A percentile compares a stretch with the other conserved stretches of the same genome.
phyloP scores from a whole-genome alignment of 495 filamentous ascomycete genomes.

The Amniculicola lignicola region DNA sequence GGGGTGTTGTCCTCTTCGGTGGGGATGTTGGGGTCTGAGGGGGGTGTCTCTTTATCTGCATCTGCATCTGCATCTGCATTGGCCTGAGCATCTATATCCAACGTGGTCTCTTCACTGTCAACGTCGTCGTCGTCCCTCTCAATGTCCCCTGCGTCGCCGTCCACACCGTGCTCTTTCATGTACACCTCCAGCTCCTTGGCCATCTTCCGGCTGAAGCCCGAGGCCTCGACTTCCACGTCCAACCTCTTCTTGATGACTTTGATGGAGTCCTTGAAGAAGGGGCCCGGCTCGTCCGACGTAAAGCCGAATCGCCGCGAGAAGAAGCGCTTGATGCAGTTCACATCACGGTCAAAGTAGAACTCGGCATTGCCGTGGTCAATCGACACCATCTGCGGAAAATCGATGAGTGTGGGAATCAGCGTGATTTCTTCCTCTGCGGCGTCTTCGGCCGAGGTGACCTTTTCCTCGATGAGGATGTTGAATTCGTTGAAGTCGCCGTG shows the following conservation, averaged over 20 bases:
- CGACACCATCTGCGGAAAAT: constrained; percentile 98
- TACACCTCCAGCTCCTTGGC: constrained; percentile 87
- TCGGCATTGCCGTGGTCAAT: constrained; percentile 88
- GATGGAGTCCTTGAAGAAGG: constrained; percentile 77
- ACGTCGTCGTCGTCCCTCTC: constrained; percentile 28
- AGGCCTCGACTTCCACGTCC: constrained; percentile 87
- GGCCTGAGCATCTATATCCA: not conserved
- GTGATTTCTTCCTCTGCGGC: constrained; percentile 31
- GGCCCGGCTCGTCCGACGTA: constrained; percentile 73
- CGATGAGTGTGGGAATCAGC: constrained; percentile 76
- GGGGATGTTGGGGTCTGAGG: not conserved
- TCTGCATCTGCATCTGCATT: not conserved
- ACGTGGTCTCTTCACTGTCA: constrained; percentile 6
- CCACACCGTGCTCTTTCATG: constrained; percentile 68
- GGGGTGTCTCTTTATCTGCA: not conserved
- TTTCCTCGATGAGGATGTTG: constrained; percentile 83
- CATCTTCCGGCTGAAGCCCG: constrained; percentile 94
- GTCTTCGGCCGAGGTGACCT: not conserved
- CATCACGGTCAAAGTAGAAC: constrained; percentile 94
- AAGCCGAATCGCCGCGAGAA: constrained; percentile 89
- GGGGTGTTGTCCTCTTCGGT: not conserved
- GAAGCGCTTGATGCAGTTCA: constrained; percentile 88
- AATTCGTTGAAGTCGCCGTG: constrained; percentile 99
- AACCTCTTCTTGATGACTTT: constrained; percentile 58
- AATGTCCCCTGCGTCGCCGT: constrained; percentile 49